phyloP scores from a whole-genome alignment of 73 alveolate species.

The Paramecium pentaurelia region DNA sequence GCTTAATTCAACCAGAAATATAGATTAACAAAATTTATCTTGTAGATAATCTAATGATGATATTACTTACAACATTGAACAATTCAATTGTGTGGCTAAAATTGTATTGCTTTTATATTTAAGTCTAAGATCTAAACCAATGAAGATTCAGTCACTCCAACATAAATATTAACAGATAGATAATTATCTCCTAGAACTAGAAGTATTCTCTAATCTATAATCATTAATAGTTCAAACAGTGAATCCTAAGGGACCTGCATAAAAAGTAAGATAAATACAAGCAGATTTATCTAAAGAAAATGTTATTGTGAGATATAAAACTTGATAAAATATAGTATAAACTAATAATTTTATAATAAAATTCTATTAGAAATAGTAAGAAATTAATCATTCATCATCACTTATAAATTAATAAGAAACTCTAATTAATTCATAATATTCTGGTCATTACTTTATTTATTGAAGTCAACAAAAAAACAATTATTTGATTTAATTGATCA shows the following conservation, averaged over 20 bases:
- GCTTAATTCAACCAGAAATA: conserved; percentile 32
- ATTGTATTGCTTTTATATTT: neutral
- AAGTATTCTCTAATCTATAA: neutral
- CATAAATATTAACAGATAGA: neutral
- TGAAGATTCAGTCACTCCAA: neutral
- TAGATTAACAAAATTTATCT: neutral
- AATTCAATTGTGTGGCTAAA: neutral
- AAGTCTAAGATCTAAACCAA: neutral
- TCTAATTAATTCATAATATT: too few species aligned
- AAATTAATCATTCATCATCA: neutral
- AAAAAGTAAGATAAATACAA: neutral
- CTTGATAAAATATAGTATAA: neutral
- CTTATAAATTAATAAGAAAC: too few species aligned
- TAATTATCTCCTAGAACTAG: neutral
- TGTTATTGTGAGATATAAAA: neutral
- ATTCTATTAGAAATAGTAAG: too few species aligned
- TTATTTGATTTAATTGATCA: neutral
- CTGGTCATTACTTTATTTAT: neutral
- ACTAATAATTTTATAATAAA: neutral
- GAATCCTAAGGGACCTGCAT: neutral
- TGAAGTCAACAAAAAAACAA: neutral
- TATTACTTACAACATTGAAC: neutral
- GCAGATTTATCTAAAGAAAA: neutral
- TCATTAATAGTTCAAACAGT: neutral
- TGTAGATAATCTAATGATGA: conserved; percentile 14